Evolutionary conservation across 1,284 basidiomycete species (phyloP).

Genomic region (Ustilago hordei): DNA sequence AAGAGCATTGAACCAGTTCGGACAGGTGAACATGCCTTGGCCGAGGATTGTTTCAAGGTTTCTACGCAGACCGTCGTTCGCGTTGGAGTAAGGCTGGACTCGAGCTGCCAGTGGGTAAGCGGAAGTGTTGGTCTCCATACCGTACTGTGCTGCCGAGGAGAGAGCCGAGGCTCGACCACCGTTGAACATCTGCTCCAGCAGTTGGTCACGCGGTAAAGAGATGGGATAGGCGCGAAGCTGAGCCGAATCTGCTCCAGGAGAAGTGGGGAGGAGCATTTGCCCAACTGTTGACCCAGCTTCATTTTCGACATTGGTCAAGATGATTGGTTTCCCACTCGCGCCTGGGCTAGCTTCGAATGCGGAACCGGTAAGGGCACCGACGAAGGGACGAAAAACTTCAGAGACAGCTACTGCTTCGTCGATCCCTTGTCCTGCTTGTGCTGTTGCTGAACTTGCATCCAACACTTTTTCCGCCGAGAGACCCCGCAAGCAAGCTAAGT

Average conservation of each 20-base stretch:
- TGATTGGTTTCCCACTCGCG: conserved; percentile 22
- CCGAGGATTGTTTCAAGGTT: conserved; percentile 45
- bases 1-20: conserved; percentile 47
- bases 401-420: conserved; percentile 30
- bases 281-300: conserved; percentile 49
- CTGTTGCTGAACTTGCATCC: conserved; percentile 23
- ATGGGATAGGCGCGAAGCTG: conserved; percentile 23
- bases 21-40: conserved; percentile 56
- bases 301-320: conserved; percentile 57
- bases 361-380: conserved; percentile 35
- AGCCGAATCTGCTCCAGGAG: conserved; percentile 5
- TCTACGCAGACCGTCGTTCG: conserved; percentile 34
- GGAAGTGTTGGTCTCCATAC: conserved; percentile 15
- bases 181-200: conserved; percentile 49
- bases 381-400: conserved; percentile 53
- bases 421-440: conserved; percentile 14
- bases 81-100: conserved; percentile 2
- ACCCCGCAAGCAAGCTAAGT: conserved; percentile 46
- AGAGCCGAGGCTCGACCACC: conserved; percentile 19
- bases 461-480: conserved; percentile 35
- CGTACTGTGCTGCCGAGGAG: conserved; percentile 9
- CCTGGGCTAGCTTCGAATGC: conserved; percentile 26
- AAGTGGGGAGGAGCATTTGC: conserved; percentile 20
- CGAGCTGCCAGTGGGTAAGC: conserved; percentile 8
- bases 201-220: conserved; percentile 17